Evolutionary conservation across 345 rosid species (phyloP).

Genomic region (Pistacia atlantica): DNA sequence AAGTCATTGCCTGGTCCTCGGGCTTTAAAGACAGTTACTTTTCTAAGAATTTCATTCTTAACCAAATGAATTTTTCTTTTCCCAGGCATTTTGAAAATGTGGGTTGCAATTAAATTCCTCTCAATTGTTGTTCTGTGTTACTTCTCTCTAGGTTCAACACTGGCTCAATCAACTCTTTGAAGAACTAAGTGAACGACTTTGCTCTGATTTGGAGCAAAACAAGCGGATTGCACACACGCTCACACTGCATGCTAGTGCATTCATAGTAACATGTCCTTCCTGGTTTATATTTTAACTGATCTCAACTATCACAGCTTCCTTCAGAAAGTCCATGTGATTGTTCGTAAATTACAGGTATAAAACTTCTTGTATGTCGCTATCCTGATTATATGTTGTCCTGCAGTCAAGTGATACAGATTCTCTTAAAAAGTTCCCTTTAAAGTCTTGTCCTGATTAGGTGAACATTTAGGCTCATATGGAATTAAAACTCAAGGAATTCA

Average conservation of each 20-base stretch:
- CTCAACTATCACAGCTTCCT: conserved; percentile 8
- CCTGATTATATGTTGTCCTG: conserved; percentile 29
- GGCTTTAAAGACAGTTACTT: conserved; percentile 65
- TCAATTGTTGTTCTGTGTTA: not conserved
- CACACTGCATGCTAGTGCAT: conserved; percentile 65
- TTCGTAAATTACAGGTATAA: not conserved
- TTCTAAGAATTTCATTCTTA: conserved; percentile 48
- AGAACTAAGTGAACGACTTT: conserved; percentile 79
- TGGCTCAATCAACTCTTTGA: conserved; percentile 93
- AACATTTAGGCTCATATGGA: conserved; percentile 57
- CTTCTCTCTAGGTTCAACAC: conserved; percentile 66
- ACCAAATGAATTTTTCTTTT: conserved; percentile 6
- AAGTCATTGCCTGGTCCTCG: conserved; percentile 95
- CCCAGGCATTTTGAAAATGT: not conserved
- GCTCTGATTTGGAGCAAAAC: conserved; percentile 78
- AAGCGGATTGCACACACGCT: conserved; percentile 66
- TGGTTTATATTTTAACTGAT: not conserved
- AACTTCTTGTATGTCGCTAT: conserved; percentile 8
- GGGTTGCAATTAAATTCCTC: not conserved
- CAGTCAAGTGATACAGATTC: conserved; percentile 74
- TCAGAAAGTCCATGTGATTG: not conserved
- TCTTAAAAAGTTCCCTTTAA: conserved; percentile 80
- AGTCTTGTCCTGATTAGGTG: conserved; percentile 69
- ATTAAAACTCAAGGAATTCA: conserved; percentile 52
- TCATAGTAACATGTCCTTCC: conserved; percentile 41